Conservation (phyloP, 2,329 filamentous ascomycete genomes). For the Fusarium sp. region DNA sequence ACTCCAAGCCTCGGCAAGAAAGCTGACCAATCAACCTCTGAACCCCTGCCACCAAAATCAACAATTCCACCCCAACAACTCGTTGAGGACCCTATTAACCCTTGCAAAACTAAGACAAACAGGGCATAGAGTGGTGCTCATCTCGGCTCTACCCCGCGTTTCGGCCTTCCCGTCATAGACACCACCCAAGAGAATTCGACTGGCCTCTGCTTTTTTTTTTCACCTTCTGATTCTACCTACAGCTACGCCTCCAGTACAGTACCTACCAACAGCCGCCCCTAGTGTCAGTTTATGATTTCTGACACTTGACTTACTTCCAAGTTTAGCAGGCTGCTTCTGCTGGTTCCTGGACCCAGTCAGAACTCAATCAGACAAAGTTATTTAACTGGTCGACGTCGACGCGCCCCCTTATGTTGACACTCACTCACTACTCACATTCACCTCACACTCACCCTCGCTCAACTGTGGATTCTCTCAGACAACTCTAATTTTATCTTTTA, state of each 20-base stretch:
- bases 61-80: conserved; percentile 26
- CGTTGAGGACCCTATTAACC: neutral
- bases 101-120: conserved; percentile 25
- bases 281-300: conserved; percentile 5
- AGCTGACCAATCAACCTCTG: conserved; percentile 22
- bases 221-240: neutral
- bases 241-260: neutral
- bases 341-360: neutral
- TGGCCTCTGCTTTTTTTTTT: conserved; percentile 8
- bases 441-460: conserved; percentile 3
- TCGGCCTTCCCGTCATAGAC: conserved; percentile 17
- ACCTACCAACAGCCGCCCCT: neutral
- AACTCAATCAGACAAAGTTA: neutral
- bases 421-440: conserved; percentile 2
- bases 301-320: conserved; percentile 13
- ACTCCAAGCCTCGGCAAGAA: neutral
- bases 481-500: neutral
- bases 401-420: neutral
- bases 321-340: conserved; percentile 1
- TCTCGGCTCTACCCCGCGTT: conserved; percentile 40
- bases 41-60: neutral
- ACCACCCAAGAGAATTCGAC: conserved; percentile 12
- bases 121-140: conserved; percentile 35
- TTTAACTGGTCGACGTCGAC: conserved; percentile 45
- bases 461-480: conserved; percentile 13